Conservation (phyloP, 2,329 filamentous ascomycete genomes). For the Fusarium irregulare region DNA sequence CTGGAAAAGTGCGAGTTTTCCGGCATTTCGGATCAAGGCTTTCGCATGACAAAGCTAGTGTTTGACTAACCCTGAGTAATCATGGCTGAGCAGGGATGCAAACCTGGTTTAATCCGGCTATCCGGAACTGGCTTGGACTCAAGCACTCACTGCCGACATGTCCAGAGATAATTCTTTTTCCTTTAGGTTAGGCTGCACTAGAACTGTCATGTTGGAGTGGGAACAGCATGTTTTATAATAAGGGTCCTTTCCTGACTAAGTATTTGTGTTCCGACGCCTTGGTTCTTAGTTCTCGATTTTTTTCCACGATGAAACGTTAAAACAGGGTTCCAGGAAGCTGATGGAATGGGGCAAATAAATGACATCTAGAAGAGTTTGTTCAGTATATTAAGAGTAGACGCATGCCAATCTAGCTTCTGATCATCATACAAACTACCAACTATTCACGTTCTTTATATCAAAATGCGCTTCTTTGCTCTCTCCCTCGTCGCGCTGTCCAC, state of each 20-base stretch:
- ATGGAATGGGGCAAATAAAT: neutral
- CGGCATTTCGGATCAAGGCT: neutral
- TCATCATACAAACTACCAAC: neutral
- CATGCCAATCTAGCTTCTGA: neutral
- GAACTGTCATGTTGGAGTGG: neutral
- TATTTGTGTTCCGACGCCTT: neutral
- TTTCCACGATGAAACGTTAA: neutral
- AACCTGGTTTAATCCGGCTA: neutral
- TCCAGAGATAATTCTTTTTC: neutral
- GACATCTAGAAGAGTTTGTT: neutral
- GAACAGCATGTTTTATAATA: neutral
- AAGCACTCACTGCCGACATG: neutral
- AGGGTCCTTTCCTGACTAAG: neutral
- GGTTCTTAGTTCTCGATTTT: slow-evolving; percentile 5
- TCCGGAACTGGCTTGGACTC: neutral
- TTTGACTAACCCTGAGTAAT: slow-evolving; percentile 3
- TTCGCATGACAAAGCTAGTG: neutral
- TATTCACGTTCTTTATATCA: neutral
- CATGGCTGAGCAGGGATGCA: neutral
- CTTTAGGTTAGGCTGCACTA: neutral
- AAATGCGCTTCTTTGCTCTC: slow-evolving; percentile 16
- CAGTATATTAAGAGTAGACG: neutral
- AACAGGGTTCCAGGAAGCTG: neutral
- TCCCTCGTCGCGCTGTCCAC: neutral
- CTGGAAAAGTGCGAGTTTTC: neutral